Base-by-base conservation (phyloP, 129 eudicot genomes). In the Kitagawia praeruptora region DNA sequence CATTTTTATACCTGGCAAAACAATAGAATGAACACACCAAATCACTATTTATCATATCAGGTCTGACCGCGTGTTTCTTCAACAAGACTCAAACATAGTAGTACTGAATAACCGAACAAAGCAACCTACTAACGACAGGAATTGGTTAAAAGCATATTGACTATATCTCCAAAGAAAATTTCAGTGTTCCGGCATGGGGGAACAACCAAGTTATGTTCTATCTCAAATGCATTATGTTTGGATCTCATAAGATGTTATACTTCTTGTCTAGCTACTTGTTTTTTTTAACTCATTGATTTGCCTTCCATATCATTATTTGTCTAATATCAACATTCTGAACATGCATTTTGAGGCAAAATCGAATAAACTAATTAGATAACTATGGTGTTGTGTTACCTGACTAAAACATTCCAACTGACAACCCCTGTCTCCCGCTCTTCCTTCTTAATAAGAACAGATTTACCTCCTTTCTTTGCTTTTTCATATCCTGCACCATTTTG, bases 381-480 rank as follows among this genome's bases (percentile, higher is more conserved):
- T 38, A 28, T 66, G 31, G 21, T 61, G 13, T 37, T 63, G 67
- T 51, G 21, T 39, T 85, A 95, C 97, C 98, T 90, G 85, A 79
- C 81, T 70, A 95, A 78, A 71, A 95, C 96, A 34, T 90, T 82
- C 96, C 90, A 88, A 77, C 98, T 92, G 80, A 95, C 93, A 80
- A 92, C 88, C 31, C 98, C 98, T 10, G 98, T 95, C 83, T 92
- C 97, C 70, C 98, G 85, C 80, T 95, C 98, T 87, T 95, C 98
- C 87, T 92, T 90, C 85, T 86, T 92, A 80, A 95, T 87, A 70
- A 95, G 94, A 80, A 92, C 78, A 77, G 96, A 88, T 84, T 90
- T 90, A 23, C 87, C 89, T 34, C 85, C 92, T 77, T 86, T 87
- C 88, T 70, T 86, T 81, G 82, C 87, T 28, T 77, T 80, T 38